Base-by-base conservation (phyloP, 208 protist genomes). In the Wallacemonas collosoma region DNA sequence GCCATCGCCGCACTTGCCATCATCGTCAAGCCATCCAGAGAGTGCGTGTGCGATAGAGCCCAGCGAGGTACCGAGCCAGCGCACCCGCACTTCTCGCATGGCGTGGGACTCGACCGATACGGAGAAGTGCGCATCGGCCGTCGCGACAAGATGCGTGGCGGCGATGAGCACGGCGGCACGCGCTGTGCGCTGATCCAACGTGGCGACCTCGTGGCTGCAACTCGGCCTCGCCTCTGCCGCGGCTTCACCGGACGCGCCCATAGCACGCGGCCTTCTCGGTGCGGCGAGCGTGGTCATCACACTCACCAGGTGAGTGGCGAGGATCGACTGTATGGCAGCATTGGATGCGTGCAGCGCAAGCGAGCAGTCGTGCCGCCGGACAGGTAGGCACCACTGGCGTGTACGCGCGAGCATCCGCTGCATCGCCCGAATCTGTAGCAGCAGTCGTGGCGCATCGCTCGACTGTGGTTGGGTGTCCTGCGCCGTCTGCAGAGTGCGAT, bases 131-230 rank as follows among this genome's bases (percentile, higher is more conserved):
- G 76, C 80, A 1, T 71, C 79, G 7, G 90, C 73, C 1, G 85
- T 85, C 51, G 82, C 87, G 8, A 95, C 75, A 9, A 95, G 78
- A 38, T 89, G 84, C 38, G 88, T 82, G 48, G 83, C 72, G 2
- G 84, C 80, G 14, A 95, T 74, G 3, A 90, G 65, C 35, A 63
- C 62, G 5, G 39, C 57, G 2, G 50, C 35, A 11, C 35, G 43
- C 54, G 38, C 69, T 15, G 38, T n/a, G 58, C 53, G 66, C 36
- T 17, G 41, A 26, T 26, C 26, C 26, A 26, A 26, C 26, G 26
- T 26, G 26, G 26, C 26, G 26, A 26, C 26, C 26, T 26, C 26
- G 26, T 26, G 26, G 26, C 26, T 26, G 26, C 26, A 0, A 26
- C 26, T 26, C 26, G 26, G 26, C 26, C 26, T 26, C 26, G 26